A percentile compares a stretch with the other conserved stretches of the same genome.
Conservation (phyloP, 2,329 filamentous ascomycete genomes). For the Stachybotrys elegans region DNA sequence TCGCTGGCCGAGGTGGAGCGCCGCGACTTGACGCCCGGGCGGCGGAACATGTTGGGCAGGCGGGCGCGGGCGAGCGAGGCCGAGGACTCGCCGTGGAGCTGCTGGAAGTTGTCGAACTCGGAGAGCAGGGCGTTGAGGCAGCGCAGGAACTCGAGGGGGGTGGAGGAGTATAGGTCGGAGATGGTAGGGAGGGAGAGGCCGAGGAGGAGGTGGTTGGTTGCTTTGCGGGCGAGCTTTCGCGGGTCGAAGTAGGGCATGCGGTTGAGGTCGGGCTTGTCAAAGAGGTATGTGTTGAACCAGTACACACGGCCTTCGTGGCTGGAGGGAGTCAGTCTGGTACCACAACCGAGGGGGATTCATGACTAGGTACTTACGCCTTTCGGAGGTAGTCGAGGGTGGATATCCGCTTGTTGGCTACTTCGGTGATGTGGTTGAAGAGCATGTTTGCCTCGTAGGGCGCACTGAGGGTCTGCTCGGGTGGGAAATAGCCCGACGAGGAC, state of each 20-base stretch:
- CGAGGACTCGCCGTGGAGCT: conserved; percentile 75
- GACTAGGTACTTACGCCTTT: conserved; percentile 87
- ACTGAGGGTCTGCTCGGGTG: conserved; percentile 3
- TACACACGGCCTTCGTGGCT: conserved; percentile 92
- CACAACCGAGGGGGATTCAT: neutral
- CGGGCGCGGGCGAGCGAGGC: conserved; percentile 71
- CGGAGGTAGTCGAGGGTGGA: conserved; percentile 89
- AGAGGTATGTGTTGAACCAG: conserved; percentile 97
- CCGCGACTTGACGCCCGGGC: conserved; percentile 54
- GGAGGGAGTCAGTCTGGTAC: neutral
- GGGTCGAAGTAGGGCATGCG: conserved; percentile 82
- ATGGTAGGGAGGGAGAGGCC: conserved; percentile 87
- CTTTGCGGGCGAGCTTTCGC: conserved; percentile 79
- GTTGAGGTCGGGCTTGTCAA: conserved; percentile 73
- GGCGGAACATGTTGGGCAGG: conserved; percentile 79
- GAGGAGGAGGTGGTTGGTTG: conserved; percentile 88
- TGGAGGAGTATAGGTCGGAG: conserved; percentile 78
- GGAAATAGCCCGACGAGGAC: conserved; percentile 25
- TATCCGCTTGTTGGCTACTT: conserved; percentile 86
- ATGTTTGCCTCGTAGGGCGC: conserved; percentile 18
- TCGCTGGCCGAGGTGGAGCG: conserved; percentile 46
- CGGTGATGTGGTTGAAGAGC: conserved; percentile 66
- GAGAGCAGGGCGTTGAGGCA: conserved; percentile 78
- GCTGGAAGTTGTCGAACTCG: conserved; percentile 93
- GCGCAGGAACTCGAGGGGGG: conserved; percentile 78